Conservation (phyloP, 768 basidiomycete species). For the Suillus plorans region DNA sequence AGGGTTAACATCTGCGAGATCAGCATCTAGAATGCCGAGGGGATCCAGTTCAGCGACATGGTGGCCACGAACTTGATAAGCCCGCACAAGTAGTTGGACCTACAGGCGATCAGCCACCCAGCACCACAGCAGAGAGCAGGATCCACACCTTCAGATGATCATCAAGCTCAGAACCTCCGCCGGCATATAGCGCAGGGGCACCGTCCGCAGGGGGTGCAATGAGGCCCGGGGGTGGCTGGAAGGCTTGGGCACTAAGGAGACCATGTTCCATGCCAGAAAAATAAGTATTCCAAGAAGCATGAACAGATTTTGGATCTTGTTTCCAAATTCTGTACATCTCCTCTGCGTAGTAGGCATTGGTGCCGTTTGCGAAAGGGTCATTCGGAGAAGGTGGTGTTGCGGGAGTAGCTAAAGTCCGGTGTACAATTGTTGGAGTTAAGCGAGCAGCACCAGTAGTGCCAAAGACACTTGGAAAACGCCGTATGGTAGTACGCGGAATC, state of each 20-base stretch:
- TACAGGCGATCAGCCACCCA: conserved; percentile 30
- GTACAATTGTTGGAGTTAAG: conserved; percentile 17
- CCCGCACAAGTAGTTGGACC: conserved; percentile 97
- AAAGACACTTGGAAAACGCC: conserved; percentile 33
- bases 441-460: conserved; percentile 21
- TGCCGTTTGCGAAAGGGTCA: conserved; percentile 90
- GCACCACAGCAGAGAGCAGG: conserved; percentile 1
- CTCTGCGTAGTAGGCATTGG: conserved; percentile 92
- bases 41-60: conserved; percentile 96
- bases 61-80: conserved; percentile 98
- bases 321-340: conserved; percentile 96
- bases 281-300: conserved; percentile 92
- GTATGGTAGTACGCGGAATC: conserved; percentile 38
- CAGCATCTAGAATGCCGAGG: conserved; percentile 87
- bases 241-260: conserved; percentile 74
- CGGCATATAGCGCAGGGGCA: conserved; percentile 69
- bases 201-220: conserved; percentile 76
- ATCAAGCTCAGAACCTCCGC: conserved; percentile 76
- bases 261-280: conserved; percentile 93
- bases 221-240: conserved; percentile 77
- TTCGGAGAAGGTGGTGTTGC: conserved; percentile 65
- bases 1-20: conserved; percentile 75
- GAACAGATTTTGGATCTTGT: conserved; percentile 88
- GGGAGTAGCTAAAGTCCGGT: conserved; percentile 47
- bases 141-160: conserved; percentile 86